phyloP scores from a whole-genome alignment of 106 monocot species.

The Allium fistulosum region DNA sequence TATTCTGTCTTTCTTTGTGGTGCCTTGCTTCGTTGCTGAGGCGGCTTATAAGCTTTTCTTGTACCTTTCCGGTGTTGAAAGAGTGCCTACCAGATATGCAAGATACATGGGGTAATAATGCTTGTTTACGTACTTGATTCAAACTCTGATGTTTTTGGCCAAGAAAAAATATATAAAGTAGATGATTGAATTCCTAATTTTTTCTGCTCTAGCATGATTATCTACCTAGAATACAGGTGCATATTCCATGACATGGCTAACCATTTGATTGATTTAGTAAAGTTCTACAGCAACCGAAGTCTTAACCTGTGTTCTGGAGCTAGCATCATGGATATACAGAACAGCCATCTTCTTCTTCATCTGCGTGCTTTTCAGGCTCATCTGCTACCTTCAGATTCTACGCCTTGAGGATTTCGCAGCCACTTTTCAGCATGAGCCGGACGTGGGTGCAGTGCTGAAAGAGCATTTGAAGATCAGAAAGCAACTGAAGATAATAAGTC shows the following conservation, averaged over 20 bases:
- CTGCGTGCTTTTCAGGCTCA: conserved; percentile 76
- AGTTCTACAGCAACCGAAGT: conserved; percentile 10
- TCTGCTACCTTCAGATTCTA: conserved; percentile 76
- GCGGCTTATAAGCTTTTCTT: conserved; percentile 63
- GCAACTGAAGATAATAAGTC: conserved; percentile 69
- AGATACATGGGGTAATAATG: too few species aligned
- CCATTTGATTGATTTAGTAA: too few species aligned
- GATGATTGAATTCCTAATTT: background rate
- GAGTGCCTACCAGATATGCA: background rate
- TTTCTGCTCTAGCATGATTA: too few species aligned
- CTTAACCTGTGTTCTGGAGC: conserved; percentile 38
- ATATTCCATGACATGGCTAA: too few species aligned
- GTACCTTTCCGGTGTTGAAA: conserved; percentile 30
- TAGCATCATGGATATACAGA: conserved; percentile 70
- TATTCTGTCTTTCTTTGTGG: conserved; percentile 50
- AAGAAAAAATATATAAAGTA: background rate
- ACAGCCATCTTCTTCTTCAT: conserved; percentile 67
- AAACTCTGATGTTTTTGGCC: background rate
- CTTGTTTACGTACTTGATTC: too few species aligned
- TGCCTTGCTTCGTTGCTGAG: conserved; percentile 56
- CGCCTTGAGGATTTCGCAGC: conserved; percentile 62
- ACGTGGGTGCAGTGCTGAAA: conserved; percentile 44
- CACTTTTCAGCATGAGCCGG: conserved; percentile 33
- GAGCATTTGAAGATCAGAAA: conserved; percentile 54
- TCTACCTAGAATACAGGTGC: too few species aligned